Evolutionary conservation across 2,329 filamentous ascomycete genomes (phyloP).

Genomic region (Elsinoe fawcettii): DNA sequence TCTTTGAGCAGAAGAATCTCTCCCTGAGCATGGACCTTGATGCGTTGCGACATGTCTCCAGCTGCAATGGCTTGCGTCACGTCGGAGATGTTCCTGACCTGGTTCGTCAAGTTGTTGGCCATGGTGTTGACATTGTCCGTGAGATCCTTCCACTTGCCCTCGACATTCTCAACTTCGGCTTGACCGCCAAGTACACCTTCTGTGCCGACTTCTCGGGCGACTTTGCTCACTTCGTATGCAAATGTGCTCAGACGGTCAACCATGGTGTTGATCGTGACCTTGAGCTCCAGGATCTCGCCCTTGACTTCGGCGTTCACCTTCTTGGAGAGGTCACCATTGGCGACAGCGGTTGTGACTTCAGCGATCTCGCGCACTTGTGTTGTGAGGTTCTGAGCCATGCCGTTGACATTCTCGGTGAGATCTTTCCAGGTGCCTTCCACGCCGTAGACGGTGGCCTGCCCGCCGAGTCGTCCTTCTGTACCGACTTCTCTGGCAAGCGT

Average conservation of each 20-base stretch:
- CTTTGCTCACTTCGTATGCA: conserved; percentile 58
- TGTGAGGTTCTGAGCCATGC: conserved; percentile 46
- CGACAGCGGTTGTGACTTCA: conserved; percentile 46
- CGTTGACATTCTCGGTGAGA: conserved; percentile 47
- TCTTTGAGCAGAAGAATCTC: conserved; percentile 91
- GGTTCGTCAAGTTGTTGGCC: conserved; percentile 55
- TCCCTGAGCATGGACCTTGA: conserved; percentile 88
- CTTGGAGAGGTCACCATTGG: conserved; percentile 44
- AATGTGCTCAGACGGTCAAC: conserved; percentile 58
- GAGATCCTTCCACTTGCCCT: conserved; percentile 60
- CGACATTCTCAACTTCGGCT: conserved; percentile 56
- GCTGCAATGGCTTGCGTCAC: conserved; percentile 93
- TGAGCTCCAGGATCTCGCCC: conserved; percentile 53
- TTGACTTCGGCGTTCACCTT: conserved; percentile 47
- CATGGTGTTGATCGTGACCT: conserved; percentile 75
- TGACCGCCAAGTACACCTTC: conserved; percentile 58
- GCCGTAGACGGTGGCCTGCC: conserved; percentile 46
- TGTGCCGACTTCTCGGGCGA: conserved; percentile 57
- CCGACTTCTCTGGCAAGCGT: conserved; percentile 47
- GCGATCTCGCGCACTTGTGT: conserved; percentile 48
- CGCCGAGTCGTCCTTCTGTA: conserved; percentile 44
- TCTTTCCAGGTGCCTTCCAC: conserved; percentile 49
- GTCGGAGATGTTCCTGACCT: conserved; percentile 85
- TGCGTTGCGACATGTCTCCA: conserved; percentile 92
- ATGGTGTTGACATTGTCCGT: conserved; percentile 62